These are phyloP conservation scores for Neoboletus magnificus DNA, from an alignment of 768 basidiomycete genomes.

Conservation along the genomic window DNA sequence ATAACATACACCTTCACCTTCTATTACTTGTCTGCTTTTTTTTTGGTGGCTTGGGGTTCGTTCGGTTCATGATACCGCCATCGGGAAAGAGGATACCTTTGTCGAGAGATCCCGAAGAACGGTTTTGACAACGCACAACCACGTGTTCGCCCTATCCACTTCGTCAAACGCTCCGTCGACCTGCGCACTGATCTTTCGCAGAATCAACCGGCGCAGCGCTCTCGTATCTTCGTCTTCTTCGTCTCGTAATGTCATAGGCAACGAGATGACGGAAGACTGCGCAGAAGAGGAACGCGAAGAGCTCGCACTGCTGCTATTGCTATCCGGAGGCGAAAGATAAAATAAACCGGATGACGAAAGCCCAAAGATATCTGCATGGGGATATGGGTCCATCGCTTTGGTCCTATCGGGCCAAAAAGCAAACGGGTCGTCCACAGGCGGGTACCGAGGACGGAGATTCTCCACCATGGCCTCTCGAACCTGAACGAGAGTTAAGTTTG, in stretches of 20 bases:
- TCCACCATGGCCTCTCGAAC: constrained; percentile 48
- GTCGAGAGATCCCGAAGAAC: constrained; percentile 54
- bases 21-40: neutral
- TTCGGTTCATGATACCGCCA: constrained; percentile 10
- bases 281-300: constrained; percentile 27
- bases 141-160: constrained; percentile 54
- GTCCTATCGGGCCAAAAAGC: constrained; percentile 15
- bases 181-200: constrained; percentile 62
- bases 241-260: constrained; percentile 48
- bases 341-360: constrained; percentile 10
- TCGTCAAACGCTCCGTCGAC: constrained; percentile 58
- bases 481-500: constrained; percentile 27
- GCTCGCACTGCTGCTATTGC: constrained; percentile 5
- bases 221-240: constrained; percentile 64
- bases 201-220: constrained; percentile 57
- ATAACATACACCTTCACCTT: constrained; percentile 28
- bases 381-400: neutral
- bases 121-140: constrained; percentile 65
- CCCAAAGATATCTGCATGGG: neutral
- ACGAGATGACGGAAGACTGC: constrained; percentile 41
- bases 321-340: constrained; percentile 22
- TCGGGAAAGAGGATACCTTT: constrained; percentile 6
- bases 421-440: constrained; percentile 18
- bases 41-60: neutral
- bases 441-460: constrained; percentile 37